Base-by-base conservation (phyloP, 495 filamentous ascomycete genomes). In the Staphylotrichum longicolle region DNA sequence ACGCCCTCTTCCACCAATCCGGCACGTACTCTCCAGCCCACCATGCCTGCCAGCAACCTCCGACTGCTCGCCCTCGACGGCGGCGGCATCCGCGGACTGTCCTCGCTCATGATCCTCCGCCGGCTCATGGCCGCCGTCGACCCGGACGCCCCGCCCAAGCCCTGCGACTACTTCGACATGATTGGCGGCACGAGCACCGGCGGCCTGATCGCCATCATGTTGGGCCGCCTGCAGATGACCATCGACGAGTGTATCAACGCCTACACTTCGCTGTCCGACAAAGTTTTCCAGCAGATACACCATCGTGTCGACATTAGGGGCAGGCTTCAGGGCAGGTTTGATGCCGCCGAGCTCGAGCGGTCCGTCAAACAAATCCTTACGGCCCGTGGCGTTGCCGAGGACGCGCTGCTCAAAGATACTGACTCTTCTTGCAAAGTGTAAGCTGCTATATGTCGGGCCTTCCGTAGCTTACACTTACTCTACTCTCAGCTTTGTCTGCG, bases 401-500 rank as follows among this genome's bases (percentile, higher is more conserved):
- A 80, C 51, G 69, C 69, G 32, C 65, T 80, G 32, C 61, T 82
- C 32, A 70, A 74, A 61, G 76, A 82, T 58, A 54, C 57, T 59
- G 61, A 61, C 59, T 62, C 66, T 10, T 12, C 55, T 62, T 68
- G 57, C 54, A 70, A 72, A 65, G 75, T 78, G 75, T 80, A 70
- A 57, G 58, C 34, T 53, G 65, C 35, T 45, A 48, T 7, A 49
- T 53, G 45, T 49, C 48, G 35, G 40, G 0, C 30, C 42, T 47
- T 14, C 12, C 14, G 42, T 10, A 10, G 40, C 12, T 35, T 42
- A 20, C 45, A 41, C 60, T 61, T 41, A 62, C 52, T 32, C n/a
- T n/a, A n/a, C n/a, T n/a, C n/a, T n/a, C n/a, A n/a, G 82, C 32
- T 83, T 83, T 54, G 75, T 83, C 35, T 84, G 79, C 61, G 77